These are phyloP conservation scores for Magnolia changhungtana DNA, from an alignment of 164 flowering plant genomes.

Conservation along the genomic window DNA sequence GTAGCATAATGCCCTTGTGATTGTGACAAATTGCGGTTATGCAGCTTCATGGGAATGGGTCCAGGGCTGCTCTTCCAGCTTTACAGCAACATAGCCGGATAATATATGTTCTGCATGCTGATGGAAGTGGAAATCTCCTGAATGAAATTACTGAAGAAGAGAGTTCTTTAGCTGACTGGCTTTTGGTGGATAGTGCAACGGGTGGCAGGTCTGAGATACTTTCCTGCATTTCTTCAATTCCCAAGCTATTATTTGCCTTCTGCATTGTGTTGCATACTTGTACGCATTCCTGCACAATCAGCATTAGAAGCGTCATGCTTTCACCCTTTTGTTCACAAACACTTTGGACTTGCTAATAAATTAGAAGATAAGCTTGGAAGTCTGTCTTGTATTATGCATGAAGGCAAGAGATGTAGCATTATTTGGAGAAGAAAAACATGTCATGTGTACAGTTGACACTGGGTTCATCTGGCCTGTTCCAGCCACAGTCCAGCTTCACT, in stretches of 20 bases:
- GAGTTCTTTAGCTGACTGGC: conserved; percentile 69
- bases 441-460: too few relatives aligned
- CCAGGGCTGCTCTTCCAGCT: conserved; percentile 59
- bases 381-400: too few relatives aligned
- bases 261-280: not conserved
- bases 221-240: conserved; percentile 5
- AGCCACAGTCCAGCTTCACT: too few relatives aligned
- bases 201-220: conserved; percentile 73
- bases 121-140: conserved; percentile 67
- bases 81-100: conserved; percentile 50
- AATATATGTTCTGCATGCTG: conserved; percentile 86
- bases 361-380: too few relatives aligned
- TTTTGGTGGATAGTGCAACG: conserved; percentile 79
- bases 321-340: not conserved
- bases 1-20: conserved; percentile 3
- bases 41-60: conserved; percentile 86
- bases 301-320: not conserved
- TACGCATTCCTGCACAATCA: not conserved
- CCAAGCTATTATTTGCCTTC: not conserved
- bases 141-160: conserved; percentile 71
- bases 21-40: conserved; percentile 16
- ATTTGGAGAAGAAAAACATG: too few relatives aligned
- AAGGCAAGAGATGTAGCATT: too few relatives aligned
- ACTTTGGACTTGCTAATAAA: not conserved
- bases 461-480: too few relatives aligned